phyloP scores from a whole-genome alignment of 208 protist genomes.

The Histomonas meleagridis region DNA sequence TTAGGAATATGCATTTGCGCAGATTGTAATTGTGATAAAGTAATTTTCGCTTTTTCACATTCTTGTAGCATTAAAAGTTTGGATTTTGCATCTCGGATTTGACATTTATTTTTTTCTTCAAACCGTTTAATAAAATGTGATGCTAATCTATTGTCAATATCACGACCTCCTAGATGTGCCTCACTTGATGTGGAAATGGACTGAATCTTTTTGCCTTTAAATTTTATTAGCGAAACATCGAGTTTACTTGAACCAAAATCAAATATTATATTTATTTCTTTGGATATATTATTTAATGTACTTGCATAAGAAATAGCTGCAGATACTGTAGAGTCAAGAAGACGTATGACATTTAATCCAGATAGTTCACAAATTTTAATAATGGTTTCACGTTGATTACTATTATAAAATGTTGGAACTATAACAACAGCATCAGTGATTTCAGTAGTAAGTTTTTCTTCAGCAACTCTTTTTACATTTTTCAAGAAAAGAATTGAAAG shows the following conservation, averaged over 20 bases:
- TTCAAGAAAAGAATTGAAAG: too few species aligned
- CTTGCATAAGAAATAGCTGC: conserved; percentile 89
- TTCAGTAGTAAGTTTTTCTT: too few species aligned
- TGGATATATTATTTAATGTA: conserved; percentile 59
- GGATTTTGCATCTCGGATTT: conserved; percentile 10
- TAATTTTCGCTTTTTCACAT: conserved; percentile 44
- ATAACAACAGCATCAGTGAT: conserved; percentile 70
- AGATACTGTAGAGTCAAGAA: conserved; percentile 91
- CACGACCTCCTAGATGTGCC: conserved; percentile 57
- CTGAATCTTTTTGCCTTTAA: conserved; percentile 56
- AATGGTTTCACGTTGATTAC: conserved; percentile 93
- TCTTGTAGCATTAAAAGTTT: conserved; percentile 23
- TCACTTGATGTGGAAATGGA: conserved; percentile 54
- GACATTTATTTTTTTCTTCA: conserved; percentile 39
- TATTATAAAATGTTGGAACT: conserved; percentile 97
- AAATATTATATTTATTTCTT: conserved; percentile 79
- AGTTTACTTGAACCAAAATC: conserved; percentile 81
- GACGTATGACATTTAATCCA: conserved; percentile 76
- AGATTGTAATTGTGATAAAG: conserved; percentile 42
- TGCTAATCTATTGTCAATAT: conserved; percentile 56
- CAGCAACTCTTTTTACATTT: too few species aligned
- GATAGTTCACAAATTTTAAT: conserved; percentile 90
- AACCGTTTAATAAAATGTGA: conserved; percentile 46
- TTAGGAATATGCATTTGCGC: conserved; percentile 49
- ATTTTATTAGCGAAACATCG: conserved; percentile 55